Percentiles rank a stretch among this genome's conserved stretches.
These are phyloP conservation scores for Styphnolobium japonicum DNA, from an alignment of 306 rosid genomes.

Conservation along the genomic window DNA sequence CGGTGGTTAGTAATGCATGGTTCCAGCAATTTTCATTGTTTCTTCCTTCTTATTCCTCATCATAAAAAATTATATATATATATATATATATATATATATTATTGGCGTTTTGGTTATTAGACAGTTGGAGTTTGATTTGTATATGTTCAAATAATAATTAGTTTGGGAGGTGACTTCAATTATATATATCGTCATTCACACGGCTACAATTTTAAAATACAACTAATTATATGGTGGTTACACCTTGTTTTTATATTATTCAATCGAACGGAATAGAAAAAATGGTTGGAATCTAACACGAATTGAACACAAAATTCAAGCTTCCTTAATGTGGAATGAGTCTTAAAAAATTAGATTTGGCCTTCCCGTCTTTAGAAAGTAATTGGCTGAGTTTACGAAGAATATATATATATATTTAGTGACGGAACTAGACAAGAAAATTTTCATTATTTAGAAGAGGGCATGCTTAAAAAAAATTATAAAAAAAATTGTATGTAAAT, in stretches of 20 bases:
- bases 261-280: background rate
- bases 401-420: too few species aligned
- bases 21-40: conserved; percentile 13
- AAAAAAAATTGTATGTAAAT: too few species aligned
- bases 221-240: background rate
- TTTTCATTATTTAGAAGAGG: too few species aligned
- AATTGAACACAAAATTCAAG: background rate
- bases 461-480: too few species aligned
- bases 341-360: conserved; percentile 5
- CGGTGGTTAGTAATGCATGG: background rate
- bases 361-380: background rate
- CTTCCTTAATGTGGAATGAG: conserved; percentile 10
- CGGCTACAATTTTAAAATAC: background rate
- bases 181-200: background rate
- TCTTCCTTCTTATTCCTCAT: background rate
- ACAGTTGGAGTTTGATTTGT: background rate
- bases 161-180: background rate
- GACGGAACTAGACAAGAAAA: too few species aligned
- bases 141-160: background rate
- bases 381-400: background rate
- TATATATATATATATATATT: too few species aligned
- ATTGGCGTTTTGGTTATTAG: background rate
- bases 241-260: background rate
- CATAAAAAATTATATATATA: background rate
- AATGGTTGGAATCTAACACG: conserved; percentile 3